These are phyloP conservation scores for Sclerotinia trifoliorum DNA, from an alignment of 2,329 filamentous ascomycete genomes.

Conservation along the genomic window DNA sequence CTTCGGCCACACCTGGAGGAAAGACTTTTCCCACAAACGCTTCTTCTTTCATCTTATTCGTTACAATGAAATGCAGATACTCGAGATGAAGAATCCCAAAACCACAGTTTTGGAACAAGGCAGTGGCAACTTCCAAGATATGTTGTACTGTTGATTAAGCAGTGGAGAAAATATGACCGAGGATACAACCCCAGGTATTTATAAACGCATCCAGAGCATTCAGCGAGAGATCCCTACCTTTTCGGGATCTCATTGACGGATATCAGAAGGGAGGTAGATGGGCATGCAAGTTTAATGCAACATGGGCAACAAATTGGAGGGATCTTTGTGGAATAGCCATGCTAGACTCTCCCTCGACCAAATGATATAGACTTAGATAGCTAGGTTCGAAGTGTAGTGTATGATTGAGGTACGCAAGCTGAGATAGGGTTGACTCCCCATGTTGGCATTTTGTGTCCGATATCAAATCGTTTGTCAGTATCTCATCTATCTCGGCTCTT, in stretches of 20 bases:
- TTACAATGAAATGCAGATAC: slow-evolving; percentile 13
- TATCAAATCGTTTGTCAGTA: background rate
- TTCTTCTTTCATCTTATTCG: slow-evolving; percentile 21
- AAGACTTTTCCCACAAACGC: slow-evolving; percentile 20
- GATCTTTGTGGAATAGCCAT: background rate
- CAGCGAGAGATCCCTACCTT: slow-evolving; percentile 17
- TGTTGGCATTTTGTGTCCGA: slow-evolving; percentile 20
- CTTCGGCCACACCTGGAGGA: slow-evolving; percentile 27
- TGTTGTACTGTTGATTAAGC: slow-evolving; percentile 17
- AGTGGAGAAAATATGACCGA: slow-evolving; percentile 15
- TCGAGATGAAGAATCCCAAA: slow-evolving; percentile 11
- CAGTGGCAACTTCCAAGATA: slow-evolving; percentile 3
- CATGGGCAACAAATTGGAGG: background rate
- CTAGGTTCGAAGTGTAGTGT: background rate
- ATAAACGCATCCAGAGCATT: slow-evolving; percentile 10
- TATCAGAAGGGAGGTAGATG: slow-evolving; percentile 14
- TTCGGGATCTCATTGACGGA: slow-evolving; percentile 20
- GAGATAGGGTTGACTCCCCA: background rate
- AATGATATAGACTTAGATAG: slow-evolving; percentile 1
- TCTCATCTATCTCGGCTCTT: slow-evolving; percentile 3
- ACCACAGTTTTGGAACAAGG: slow-evolving; percentile 13
- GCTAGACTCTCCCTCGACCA: background rate
- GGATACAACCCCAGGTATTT: slow-evolving; percentile 21
- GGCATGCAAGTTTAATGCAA: slow-evolving; percentile 18
- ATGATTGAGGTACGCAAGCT: background rate